Percentiles rank a stretch among this genome's conserved stretches.
Conservation (phyloP, 208 protist species). For the Herpetomonas samuelpessoai region DNA sequence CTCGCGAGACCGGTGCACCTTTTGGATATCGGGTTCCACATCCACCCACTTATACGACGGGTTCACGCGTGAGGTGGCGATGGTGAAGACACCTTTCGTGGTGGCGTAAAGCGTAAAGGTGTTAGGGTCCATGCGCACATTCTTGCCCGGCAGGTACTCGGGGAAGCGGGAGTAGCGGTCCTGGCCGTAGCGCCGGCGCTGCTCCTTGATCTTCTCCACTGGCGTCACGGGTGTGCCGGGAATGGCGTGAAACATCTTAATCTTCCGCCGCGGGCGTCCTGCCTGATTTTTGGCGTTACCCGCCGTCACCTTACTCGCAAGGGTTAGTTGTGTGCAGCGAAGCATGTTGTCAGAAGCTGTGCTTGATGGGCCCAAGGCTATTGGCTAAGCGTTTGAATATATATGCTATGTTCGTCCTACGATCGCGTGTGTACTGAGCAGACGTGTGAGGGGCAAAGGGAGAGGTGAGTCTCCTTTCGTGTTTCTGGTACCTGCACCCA, state of each 20-base stretch:
- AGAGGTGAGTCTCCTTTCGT: background rate
- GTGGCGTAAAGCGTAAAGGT: slow-evolving; percentile 80
- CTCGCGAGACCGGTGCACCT: slow-evolving; percentile 52
- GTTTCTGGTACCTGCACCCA: too few species aligned
- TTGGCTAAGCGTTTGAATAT: too few species aligned
- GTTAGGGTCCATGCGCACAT: slow-evolving; percentile 83
- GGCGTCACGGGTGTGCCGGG: slow-evolving; percentile 73
- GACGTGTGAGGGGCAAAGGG: background rate
- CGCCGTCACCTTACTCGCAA: slow-evolving; percentile 78
- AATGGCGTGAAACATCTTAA: slow-evolving; percentile 73
- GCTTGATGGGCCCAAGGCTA: too few species aligned
- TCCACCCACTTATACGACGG: slow-evolving; percentile 79
- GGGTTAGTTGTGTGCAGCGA: slow-evolving; percentile 15
- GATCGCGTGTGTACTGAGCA: too few species aligned
- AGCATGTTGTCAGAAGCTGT: slow-evolving; percentile 30
- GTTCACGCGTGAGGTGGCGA: slow-evolving; percentile 67
- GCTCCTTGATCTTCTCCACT: slow-evolving; percentile 79
- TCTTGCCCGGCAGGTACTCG: slow-evolving; percentile 66
- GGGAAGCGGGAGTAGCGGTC: slow-evolving; percentile 73
- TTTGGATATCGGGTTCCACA: slow-evolving; percentile 85
- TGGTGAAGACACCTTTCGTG: slow-evolving; percentile 73
- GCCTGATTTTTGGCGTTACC: slow-evolving; percentile 83
- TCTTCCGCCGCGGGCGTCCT: slow-evolving; percentile 51
- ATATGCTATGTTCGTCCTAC: too few species aligned
- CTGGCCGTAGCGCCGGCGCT: slow-evolving; percentile 69